Evolutionary conservation across 176 grass and related monocot species (phyloP), one percentile per base, ranked within the genome.

Genomic region (Musa itinerans): DNA sequence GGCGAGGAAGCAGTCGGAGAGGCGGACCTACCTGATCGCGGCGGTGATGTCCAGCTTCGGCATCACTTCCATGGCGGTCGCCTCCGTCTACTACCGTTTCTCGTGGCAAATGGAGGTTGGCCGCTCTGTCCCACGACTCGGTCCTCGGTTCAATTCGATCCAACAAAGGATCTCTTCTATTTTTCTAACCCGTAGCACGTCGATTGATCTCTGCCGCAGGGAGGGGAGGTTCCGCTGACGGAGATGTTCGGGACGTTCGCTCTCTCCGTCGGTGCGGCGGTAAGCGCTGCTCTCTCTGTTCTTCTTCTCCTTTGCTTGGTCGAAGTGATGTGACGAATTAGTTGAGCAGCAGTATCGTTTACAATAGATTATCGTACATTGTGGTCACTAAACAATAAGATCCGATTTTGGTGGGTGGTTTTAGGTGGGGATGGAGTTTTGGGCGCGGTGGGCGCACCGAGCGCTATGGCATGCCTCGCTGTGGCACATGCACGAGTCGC

Each of bases 401-500:
- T 6, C 4, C 34, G 4, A 43, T 6, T 43, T 43, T 43, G 4
- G 34, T 43, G 34, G 34, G 34, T 43, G 34, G 34, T 43, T 43
- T 6, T 72, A 93, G 90, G 90, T 94, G 2, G 93, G 93, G 49
- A 96, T 96, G 93, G 93, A 96, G 81, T 88, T 96, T 69, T 96
- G 93, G 93, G 89, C 93, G 25, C 78, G 93, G 54, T 96, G 93
- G 93, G 93, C 87, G 73, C 89, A 96, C 90, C 87, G 82, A 2
- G 87, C 79, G 75, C 87, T 96, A 54, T 96, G 93, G 93, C 93
- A 96, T 62, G 89, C 89, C 19, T 92, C 93, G 71, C 87, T 96
- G 29, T 96, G 93, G 93, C 79, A 90, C 79, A 92, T 96, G 93
- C 93, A 92, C 89, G 79, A 85, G 79, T 96, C 93, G n/a, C 93